Evolutionary conservation across 1,284 basidiomycete genomes (phyloP).

Genomic region (Rhodotorula glutinis): DNA sequence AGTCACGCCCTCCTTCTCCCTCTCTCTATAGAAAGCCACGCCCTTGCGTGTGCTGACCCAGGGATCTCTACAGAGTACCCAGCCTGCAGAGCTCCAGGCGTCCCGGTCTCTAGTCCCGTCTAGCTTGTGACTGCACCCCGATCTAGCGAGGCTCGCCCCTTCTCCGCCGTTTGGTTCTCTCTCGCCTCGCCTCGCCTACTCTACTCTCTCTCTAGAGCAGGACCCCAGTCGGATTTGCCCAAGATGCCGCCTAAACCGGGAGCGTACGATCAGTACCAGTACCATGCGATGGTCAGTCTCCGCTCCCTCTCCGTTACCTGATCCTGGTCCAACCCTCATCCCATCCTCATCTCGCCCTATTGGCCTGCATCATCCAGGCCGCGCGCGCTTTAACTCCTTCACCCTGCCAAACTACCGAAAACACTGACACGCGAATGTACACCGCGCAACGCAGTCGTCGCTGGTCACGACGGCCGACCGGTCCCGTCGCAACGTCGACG

Average conservation of each 20-base stretch:
- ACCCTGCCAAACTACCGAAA: too few species aligned
- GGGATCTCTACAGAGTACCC: too few species aligned
- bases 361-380: too few species aligned
- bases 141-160: too few species aligned
- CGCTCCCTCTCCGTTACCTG: too few species aligned
- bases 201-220: not conserved
- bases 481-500: conserved; percentile 62
- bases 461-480: conserved; percentile 46
- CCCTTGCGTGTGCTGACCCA: too few species aligned
- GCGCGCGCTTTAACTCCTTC: not conserved
- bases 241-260: conserved; percentile 34
- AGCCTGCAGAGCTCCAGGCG: too few species aligned
- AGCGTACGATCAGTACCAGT: conserved; percentile 31
- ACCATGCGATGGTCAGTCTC: conserved; percentile 41
- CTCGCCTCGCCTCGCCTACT: not conserved
- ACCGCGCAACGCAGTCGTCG: conserved; percentile 40
- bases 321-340: not conserved
- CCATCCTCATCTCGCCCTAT: too few species aligned
- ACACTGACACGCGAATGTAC: too few species aligned
- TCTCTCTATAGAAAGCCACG: too few species aligned
- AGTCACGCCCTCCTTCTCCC: too few species aligned
- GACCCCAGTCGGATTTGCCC: not conserved
- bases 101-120: too few species aligned
- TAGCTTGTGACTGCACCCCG: not conserved
- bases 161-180: not conserved